A percentile compares a stretch with the other conserved stretches of the same genome.
These are phyloP conservation scores for Neoboletus brunneissimus DNA, from an alignment of 768 basidiomycete genomes.

Conservation along the genomic window DNA sequence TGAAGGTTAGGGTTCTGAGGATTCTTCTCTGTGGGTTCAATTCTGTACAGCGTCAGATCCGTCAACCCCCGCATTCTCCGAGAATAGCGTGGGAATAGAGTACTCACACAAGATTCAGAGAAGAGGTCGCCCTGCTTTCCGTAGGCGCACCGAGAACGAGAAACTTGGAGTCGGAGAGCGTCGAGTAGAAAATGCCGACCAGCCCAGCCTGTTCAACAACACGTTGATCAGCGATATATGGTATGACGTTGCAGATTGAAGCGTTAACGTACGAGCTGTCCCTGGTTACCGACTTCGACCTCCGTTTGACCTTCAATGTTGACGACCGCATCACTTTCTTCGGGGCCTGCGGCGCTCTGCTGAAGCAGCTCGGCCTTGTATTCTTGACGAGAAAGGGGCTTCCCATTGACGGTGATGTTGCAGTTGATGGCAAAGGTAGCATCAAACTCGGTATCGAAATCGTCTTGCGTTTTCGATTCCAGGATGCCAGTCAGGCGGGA, in stretches of 20 bases:
- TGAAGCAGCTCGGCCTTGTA: slow-evolving; percentile 39
- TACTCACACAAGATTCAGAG: slow-evolving; percentile 40
- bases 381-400: slow-evolving; percentile 34
- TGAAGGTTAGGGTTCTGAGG: slow-evolving; percentile 16
- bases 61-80: not conserved
- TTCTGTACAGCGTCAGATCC: slow-evolving; percentile 19
- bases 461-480: slow-evolving; percentile 34
- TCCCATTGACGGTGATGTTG: slow-evolving; percentile 42
- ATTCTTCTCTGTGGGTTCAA: slow-evolving; percentile 29
- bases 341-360: slow-evolving; percentile 23
- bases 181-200: slow-evolving; percentile 39
- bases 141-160: slow-evolving; percentile 35
- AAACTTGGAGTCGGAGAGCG: slow-evolving; percentile 33
- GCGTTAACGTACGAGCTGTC: slow-evolving; percentile 24
- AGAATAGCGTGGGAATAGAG: not conserved
- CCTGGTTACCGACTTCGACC: slow-evolving; percentile 25
- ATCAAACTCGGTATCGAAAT: slow-evolving; percentile 41
- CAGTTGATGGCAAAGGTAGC: slow-evolving; percentile 37
- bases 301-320: slow-evolving; percentile 27
- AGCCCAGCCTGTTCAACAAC: slow-evolving; percentile 20
- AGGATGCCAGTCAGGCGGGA: slow-evolving; percentile 38
- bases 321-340: slow-evolving; percentile 18
- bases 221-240: not conserved
- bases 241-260: not conserved
- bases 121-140: slow-evolving; percentile 32